Base-by-base conservation (phyloP, 768 basidiomycete genomes). In the Udeniomyces megalosporus region DNA sequence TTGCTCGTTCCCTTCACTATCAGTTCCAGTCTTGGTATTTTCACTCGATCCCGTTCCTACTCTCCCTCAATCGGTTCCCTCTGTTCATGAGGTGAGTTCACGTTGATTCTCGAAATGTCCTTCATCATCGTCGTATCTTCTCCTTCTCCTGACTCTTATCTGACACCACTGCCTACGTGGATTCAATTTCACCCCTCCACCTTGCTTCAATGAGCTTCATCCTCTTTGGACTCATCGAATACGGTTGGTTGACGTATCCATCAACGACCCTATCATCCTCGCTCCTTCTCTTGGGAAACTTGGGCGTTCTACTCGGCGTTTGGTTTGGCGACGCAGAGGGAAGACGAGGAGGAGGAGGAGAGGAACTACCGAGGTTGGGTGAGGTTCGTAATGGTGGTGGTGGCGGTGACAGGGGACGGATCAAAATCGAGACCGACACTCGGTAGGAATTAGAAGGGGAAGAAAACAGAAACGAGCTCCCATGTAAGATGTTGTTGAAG, bases 11-110 rank as follows among this genome's bases (percentile, higher is more conserved):
- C 11, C 75, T 99, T 48, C 95, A 99, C 71, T 96, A 96, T 71
- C 95, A 99, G 68, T 99, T 99, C 74, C 95, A 95, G 72, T 84
- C 87, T 5, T 99, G 95, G 95, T 96, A 96, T 71, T 88, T 85
- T 11, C 84, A 87, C 61, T 88, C 92, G 68, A 72, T 93, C 35
- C 89, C 93, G 1, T 84, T 92, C 70, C 73, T 97, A 31, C 76
- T 81, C 3, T 91, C 83, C 80, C 82, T 82, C 70, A 84, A 85
- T 4, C 77, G 74, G 57, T 86, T 81, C 71, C 84, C 85, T 17
- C 52, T 79, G 15, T 31, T 75, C 29, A 20, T 85, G 42, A 85
- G 82, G 88, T 86, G 69, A 65, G 80, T 61, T 46, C 15, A 74
- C n/a, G n/a, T n/a, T n/a, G n/a, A n/a, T n/a, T n/a, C n/a, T n/a